phyloP scores from a whole-genome alignment of 2,329 filamentous ascomycete species.

The Alternaria infectoria region DNA sequence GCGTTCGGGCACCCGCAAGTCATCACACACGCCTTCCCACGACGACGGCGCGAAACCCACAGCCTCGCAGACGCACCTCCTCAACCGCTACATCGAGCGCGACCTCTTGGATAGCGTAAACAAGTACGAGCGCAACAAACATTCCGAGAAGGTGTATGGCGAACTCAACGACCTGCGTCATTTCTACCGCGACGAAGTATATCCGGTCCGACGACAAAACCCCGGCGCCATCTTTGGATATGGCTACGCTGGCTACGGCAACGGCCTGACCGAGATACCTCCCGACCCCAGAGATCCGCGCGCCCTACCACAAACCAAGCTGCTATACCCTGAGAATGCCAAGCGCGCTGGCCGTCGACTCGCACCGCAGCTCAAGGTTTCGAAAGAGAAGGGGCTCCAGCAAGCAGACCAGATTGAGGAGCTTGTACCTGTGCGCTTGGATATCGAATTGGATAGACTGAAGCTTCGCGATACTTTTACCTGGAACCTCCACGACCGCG shows the following conservation, averaged over 20 bases:
- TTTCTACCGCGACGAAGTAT: conserved; percentile 52
- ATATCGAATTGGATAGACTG: conserved; percentile 95
- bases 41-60: conserved; percentile 47
- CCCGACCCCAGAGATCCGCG: conserved; percentile 54
- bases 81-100: conserved; percentile 70
- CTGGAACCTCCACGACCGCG: conserved; percentile 94
- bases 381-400: conserved; percentile 79
- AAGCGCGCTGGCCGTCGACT: conserved; percentile 77
- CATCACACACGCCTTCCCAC: conserved; percentile 47
- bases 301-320: conserved; percentile 54
- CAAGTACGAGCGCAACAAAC: conserved; percentile 56
- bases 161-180: conserved; percentile 48
- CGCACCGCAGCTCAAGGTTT: conserved; percentile 74
- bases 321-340: conserved; percentile 82
- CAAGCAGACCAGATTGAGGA: conserved; percentile 93
- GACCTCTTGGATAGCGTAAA: conserved; percentile 66
- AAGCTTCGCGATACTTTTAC: conserved; percentile 97
- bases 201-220: conserved; percentile 64
- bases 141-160: conserved; percentile 69
- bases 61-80: conserved; percentile 52
- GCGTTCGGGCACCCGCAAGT: conserved; percentile 63
- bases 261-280: conserved; percentile 72
- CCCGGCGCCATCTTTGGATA: conserved; percentile 67
- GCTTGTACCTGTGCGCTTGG: conserved; percentile 85
- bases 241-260: conserved; percentile 89